phyloP scores from a whole-genome alignment of 257 asterid species.

The Capsicum rhomboideum region DNA sequence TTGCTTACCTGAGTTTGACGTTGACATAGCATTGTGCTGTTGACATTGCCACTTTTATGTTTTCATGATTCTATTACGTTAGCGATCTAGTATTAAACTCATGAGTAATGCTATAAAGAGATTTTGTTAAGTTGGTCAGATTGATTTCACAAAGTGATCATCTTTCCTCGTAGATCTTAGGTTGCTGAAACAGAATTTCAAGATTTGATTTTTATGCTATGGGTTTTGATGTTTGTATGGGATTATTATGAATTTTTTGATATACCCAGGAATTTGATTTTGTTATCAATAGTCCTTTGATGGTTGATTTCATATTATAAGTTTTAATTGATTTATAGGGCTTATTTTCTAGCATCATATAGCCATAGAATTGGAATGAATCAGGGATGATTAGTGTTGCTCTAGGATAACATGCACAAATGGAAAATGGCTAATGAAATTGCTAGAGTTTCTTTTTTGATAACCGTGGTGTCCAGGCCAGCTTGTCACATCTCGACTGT shows the following conservation, averaged over 20 bases:
- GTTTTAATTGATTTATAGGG: neutral
- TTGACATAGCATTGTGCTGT: neutral
- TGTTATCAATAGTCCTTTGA: neutral
- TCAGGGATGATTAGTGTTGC: too few relatives aligned
- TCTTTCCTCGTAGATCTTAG: neutral
- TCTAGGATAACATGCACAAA: too few relatives aligned
- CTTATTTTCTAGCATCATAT: too few relatives aligned
- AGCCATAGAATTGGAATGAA: too few relatives aligned
- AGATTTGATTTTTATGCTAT: neutral
- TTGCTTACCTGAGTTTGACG: neutral
- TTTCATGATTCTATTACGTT: neutral
- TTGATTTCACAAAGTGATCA: neutral
- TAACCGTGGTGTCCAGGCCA: too few relatives aligned
- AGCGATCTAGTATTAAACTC: neutral
- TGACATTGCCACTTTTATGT: neutral
- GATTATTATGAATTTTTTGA: neutral
- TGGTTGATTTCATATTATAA: neutral
- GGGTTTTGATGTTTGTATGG: too few relatives aligned
- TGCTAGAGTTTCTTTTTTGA: too few relatives aligned
- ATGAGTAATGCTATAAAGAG: neutral
- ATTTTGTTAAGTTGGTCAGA: neutral
- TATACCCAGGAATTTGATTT: neutral
- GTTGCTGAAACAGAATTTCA: neutral
- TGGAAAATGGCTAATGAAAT: too few relatives aligned
- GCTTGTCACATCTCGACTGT: too few relatives aligned